Evolutionary conservation across 345 rosid species (phyloP), one percentile per base, ranked within the genome.

Genomic region (Gossypium turneri): DNA sequence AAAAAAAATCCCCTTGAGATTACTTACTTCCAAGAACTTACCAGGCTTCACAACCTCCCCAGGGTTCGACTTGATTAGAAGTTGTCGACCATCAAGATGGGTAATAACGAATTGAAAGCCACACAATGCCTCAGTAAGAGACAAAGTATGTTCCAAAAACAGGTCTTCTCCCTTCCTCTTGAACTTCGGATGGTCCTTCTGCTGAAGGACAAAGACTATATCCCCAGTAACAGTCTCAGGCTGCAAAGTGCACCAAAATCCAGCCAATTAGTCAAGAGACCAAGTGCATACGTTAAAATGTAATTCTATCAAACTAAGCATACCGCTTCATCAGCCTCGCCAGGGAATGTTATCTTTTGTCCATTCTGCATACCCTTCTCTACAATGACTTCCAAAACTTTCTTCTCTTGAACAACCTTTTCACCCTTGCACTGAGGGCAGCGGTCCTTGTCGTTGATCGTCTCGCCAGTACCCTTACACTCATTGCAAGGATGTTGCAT

Each of bases 351-450:
- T 60, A 94, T 88, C 83, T 92, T 94, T 87, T 92, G 98, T 9
- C 86, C 84, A 68, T 89, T 79, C 73, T 85, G 93, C 98, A 94
- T 94, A n/a, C 98, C 98, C 87, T 92, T 94, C 79, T 92, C 98
- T 34, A 92, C 98, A 57, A 78, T 11, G 6, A 90, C 95, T 65
- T 94, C 98, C 74, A 92, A 64, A 62, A 94, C 97, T 76, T 94
- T 92, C 88, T 92, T 94, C 86, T 90, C 97, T 0, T 81, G 80
- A 20, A 86, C 86, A 70, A 92, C 97, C 82, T 94, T 94, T 60
- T 88, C 95, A 56, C 97, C 98, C 77, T 87, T 89, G 84, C 97
- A 94, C 63, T 83, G 88, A 3, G 89, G 70, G 85, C 98, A 94
- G 27, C 98, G 85, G 48, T 90, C 97, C 73, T 88, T 80, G 3